Percentiles rank a stretch among this genome's conserved stretches.
Conservation (phyloP, 306 rosid species). For the Sicyos edulis region DNA sequence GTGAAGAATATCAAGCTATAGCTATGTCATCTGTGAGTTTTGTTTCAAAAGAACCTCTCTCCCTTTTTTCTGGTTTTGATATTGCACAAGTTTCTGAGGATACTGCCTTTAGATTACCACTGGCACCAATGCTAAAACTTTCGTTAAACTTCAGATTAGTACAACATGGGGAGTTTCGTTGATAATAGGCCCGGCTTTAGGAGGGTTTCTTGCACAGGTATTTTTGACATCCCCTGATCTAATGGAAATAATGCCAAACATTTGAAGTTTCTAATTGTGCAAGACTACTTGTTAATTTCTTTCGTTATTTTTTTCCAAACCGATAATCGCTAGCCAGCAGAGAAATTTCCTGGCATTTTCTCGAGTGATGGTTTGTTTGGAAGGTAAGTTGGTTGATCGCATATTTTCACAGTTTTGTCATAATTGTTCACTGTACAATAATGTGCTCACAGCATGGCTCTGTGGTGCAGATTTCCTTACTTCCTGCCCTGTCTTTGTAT, state of each 20-base stretch:
- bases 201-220: slow-evolving; percentile 91
- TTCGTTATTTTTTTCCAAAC: not conserved
- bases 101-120: not conserved
- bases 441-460: not conserved
- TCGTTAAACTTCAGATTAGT: slow-evolving; percentile 47
- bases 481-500: slow-evolving; percentile 46
- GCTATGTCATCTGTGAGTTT: slow-evolving; percentile 70
- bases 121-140: slow-evolving; percentile 11
- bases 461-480: slow-evolving; percentile 45
- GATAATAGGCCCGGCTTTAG: slow-evolving; percentile 83
- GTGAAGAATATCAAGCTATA: slow-evolving; percentile 70
- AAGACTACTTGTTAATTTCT: not conserved
- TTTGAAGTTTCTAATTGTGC: slow-evolving; percentile 15
- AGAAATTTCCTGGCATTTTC: slow-evolving; percentile 64
- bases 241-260: not conserved
- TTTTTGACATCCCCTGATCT: slow-evolving; percentile 14
- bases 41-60: not conserved
- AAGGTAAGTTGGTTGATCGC: slow-evolving; percentile 39
- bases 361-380: slow-evolving; percentile 57
- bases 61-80: not conserved
- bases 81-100: slow-evolving; percentile 3
- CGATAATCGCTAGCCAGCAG: slow-evolving; percentile 55
- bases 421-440: not conserved
- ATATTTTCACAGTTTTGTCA: not conserved
- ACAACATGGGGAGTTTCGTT: slow-evolving; percentile 75